phyloP scores from a whole-genome alignment of 345 rosid species.

The Erysimum cheiranthoides region DNA sequence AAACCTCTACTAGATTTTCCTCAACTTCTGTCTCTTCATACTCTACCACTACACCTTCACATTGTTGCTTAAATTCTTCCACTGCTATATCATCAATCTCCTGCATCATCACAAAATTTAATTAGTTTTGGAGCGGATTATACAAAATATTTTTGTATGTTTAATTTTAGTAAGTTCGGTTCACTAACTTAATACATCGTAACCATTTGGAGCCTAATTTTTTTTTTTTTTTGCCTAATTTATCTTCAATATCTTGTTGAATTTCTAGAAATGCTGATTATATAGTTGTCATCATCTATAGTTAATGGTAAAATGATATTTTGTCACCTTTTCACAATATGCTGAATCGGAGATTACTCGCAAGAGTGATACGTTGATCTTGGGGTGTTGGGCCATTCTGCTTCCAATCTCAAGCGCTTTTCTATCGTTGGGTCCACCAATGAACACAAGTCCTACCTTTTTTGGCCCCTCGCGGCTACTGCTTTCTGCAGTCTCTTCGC shows the following conservation, averaged over 20 bases:
- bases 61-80: slow-evolving; percentile 51
- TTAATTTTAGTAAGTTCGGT: not conserved
- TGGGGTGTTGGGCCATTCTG: not conserved
- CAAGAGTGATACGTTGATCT: not conserved
- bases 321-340: not conserved
- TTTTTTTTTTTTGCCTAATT: too few relatives aligned
- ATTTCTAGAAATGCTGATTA: too few relatives aligned
- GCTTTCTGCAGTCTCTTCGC: not conserved
- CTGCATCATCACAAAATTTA: slow-evolving; percentile 40
- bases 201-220: too few relatives aligned
- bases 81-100: slow-evolving; percentile 56
- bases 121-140: not conserved
- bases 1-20: slow-evolving; percentile 50
- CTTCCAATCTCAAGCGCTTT: slow-evolving; percentile 2
- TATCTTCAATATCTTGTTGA: too few relatives aligned
- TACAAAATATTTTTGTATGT: not conserved
- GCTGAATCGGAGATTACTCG: not conserved
- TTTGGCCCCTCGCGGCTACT: not conserved
- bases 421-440: not conserved
- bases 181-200: not conserved
- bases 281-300: not conserved
- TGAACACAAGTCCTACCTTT: not conserved
- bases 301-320: not conserved
- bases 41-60: slow-evolving; percentile 46
- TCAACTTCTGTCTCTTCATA: slow-evolving; percentile 47